Evolutionary conservation across 306 rosid species (phyloP).

Genomic region (Lathyrus oleraceus): DNA sequence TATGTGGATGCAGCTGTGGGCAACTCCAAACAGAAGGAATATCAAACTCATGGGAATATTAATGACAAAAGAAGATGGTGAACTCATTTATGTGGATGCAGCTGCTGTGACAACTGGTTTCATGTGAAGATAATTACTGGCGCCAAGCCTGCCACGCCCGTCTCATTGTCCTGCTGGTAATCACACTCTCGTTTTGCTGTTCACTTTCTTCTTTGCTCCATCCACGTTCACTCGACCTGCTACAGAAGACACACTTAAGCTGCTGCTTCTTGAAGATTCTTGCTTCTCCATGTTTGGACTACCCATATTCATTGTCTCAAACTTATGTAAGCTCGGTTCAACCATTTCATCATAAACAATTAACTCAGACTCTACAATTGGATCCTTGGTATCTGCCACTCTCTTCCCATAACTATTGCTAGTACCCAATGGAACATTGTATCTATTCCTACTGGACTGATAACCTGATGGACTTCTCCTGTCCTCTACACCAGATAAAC

Average conservation of each 20-base stretch:
- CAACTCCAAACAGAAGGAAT: slow-evolving; percentile 51
- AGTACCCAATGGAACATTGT: slow-evolving; percentile 29
- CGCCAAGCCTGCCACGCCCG: slow-evolving; percentile 58
- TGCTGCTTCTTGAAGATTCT: slow-evolving; percentile 79
- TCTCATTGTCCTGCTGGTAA: slow-evolving; percentile 45
- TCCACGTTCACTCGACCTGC: slow-evolving; percentile 21
- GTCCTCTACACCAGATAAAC: slow-evolving; percentile 45
- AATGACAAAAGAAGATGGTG: slow-evolving; percentile 29
- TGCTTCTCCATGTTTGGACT: slow-evolving; percentile 66
- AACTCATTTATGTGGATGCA: slow-evolving; percentile 48
- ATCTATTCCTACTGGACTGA: slow-evolving; percentile 42
- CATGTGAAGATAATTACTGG: slow-evolving; percentile 48
- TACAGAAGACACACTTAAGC: slow-evolving; percentile 43
- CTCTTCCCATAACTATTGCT: slow-evolving; percentile 35
- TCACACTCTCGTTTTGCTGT: slow-evolving; percentile 44
- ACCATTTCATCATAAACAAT: slow-evolving; percentile 60
- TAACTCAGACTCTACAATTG: slow-evolving; percentile 74
- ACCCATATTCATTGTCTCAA: slow-evolving; percentile 63
- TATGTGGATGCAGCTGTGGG: slow-evolving; percentile 53
- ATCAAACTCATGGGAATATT: slow-evolving; percentile 28
- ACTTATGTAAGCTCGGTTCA: slow-evolving; percentile 85
- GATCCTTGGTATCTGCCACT: slow-evolving; percentile 48
- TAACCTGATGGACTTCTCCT: slow-evolving; percentile 29
- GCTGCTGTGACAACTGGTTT: slow-evolving; percentile 49
- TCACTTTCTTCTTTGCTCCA: slow-evolving; percentile 43